Evolutionary conservation across 371 early-diverging fungal species (phyloP).

Genomic region (Mortierella sp.): DNA sequence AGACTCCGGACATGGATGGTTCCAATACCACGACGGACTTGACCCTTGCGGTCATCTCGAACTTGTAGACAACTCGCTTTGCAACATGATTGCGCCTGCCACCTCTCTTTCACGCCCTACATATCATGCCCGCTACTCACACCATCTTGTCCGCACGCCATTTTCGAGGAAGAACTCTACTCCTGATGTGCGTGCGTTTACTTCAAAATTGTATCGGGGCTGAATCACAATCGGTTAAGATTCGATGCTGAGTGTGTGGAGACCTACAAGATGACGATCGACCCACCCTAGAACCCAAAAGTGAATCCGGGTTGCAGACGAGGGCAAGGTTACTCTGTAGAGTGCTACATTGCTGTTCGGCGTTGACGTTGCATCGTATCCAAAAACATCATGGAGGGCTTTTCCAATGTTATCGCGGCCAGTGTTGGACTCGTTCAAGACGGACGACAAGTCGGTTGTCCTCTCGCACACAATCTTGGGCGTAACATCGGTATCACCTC

Average conservation of each 20-base stretch:
- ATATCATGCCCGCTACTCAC: neutral
- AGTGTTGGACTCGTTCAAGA: conserved; percentile 25
- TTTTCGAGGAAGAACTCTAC: neutral
- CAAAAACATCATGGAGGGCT: conserved; percentile 16
- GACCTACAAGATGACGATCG: conserved; percentile 30
- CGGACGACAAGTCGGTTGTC: conserved; percentile 1
- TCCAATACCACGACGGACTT: conserved; percentile 88
- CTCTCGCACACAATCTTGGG: conserved; percentile 13
- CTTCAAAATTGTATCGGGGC: neutral
- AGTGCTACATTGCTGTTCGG: neutral
- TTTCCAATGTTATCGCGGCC: conserved; percentile 16
- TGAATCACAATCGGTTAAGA: conserved; percentile 6
- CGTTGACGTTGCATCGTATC: conserved; percentile 3
- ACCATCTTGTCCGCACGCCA: conserved; percentile 8
- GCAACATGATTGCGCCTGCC: conserved; percentile 5
- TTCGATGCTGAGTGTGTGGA: conserved; percentile 43
- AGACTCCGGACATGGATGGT: conserved; percentile 87
- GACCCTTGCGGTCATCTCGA: conserved; percentile 80
- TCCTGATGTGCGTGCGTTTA: neutral
- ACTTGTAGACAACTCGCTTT: conserved; percentile 57
- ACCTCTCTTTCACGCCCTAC: conserved; percentile 8
- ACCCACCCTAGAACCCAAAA: conserved; percentile 44
- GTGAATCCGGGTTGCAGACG: conserved; percentile 34
- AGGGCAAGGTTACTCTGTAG: conserved; percentile 26
- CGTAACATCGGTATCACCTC: no score